Conservation (phyloP, 1,284 basidiomycete genomes). For the Pholiota adiposa region DNA sequence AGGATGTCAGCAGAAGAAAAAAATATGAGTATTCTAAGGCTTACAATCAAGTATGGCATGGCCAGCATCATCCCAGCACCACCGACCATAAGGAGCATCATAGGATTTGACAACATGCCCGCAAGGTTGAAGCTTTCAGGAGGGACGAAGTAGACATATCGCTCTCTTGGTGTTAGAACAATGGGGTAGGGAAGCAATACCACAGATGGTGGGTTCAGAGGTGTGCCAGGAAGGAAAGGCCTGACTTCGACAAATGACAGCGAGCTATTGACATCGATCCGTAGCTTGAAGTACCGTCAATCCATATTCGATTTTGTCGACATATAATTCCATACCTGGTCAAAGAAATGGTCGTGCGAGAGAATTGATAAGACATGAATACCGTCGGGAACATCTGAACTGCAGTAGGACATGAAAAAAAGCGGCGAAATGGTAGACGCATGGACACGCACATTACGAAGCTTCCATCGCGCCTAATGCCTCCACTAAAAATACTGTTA, state of each 20-base stretch:
- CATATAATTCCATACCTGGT: slow-evolving; percentile 51
- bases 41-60: slow-evolving; percentile 83
- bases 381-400: slow-evolving; percentile 65
- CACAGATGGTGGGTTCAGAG: slow-evolving; percentile 61
- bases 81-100: slow-evolving; percentile 85
- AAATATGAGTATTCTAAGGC: slow-evolving; percentile 22
- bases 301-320: not conserved
- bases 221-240: slow-evolving; percentile 70
- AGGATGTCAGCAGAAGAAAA: slow-evolving; percentile 7
- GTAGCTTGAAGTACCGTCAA: slow-evolving; percentile 45
- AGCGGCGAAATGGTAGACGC: not conserved
- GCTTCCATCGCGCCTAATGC: slow-evolving; percentile 57
- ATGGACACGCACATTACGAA: slow-evolving; percentile 62
- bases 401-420: slow-evolving; percentile 29
- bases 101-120: slow-evolving; percentile 83
- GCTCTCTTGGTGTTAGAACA: slow-evolving; percentile 53
- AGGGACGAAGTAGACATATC: slow-evolving; percentile 70
- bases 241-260: slow-evolving; percentile 55
- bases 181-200: slow-evolving; percentile 72
- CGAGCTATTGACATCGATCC: slow-evolving; percentile 62
- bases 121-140: slow-evolving; percentile 75
- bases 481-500: slow-evolving; percentile 53
- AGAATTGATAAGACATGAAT: slow-evolving; percentile 70
- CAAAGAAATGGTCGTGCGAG: slow-evolving; percentile 69
- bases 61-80: slow-evolving; percentile 72